Percentiles rank a stretch among this genome's conserved stretches.
Evolutionary conservation across 345 rosid genomes (phyloP).

Genomic region (Conringia planisiliqua): DNA sequence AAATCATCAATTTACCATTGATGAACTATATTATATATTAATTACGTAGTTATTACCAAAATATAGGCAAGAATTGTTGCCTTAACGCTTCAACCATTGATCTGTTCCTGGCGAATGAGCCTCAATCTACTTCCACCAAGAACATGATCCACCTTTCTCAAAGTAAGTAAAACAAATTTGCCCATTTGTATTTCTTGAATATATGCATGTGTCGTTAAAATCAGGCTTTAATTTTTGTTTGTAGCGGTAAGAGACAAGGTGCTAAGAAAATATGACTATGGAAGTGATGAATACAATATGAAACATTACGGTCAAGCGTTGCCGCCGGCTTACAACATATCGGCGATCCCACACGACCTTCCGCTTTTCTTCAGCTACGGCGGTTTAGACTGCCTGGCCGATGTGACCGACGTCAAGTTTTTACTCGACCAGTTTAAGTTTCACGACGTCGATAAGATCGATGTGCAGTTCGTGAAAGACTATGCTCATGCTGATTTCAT

Average conservation of each 20-base stretch:
- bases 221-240: not conserved
- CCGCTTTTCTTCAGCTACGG: constrained; percentile 82
- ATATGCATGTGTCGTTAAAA: not conserved
- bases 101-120: constrained; percentile 54
- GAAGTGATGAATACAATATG: constrained; percentile 42
- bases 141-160: constrained; percentile 87
- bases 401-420: constrained; percentile 52
- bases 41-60: not conserved
- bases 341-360: constrained; percentile 63
- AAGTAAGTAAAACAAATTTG: constrained; percentile 42
- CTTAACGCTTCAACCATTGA: constrained; percentile 66
- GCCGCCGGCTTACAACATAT: constrained; percentile 72
- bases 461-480: constrained; percentile 54
- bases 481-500: constrained; percentile 90
- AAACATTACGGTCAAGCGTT: constrained; percentile 55
- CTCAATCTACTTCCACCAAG: constrained; percentile 81
- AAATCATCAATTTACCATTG: not conserved
- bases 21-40: not conserved
- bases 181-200: not conserved
- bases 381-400: constrained; percentile 64
- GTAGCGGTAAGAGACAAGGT: constrained; percentile 66
- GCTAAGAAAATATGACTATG: constrained; percentile 73
- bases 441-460: constrained; percentile 62
- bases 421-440: constrained; percentile 60
- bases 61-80: constrained; percentile 77